Conservation (phyloP, 495 filamentous ascomycete species). For the Trichoderma reesei region DNA sequence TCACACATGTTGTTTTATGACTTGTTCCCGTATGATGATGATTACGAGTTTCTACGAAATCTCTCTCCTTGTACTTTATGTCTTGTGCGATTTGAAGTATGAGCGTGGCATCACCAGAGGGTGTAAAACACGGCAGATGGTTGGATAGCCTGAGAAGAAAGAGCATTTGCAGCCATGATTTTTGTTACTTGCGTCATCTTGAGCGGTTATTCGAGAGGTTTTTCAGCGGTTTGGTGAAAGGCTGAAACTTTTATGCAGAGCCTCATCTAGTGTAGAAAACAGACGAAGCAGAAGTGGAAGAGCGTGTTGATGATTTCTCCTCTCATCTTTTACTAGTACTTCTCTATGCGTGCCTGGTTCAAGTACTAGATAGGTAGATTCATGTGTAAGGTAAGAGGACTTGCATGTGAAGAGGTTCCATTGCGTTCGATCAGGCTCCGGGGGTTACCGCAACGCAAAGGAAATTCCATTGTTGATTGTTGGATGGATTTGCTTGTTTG, state of each 20-base stretch:
- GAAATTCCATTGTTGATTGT: too few species aligned
- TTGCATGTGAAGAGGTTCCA: too few species aligned
- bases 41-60: conserved; percentile 6
- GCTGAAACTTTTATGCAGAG: neutral
- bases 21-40: conserved; percentile 4
- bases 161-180: neutral
- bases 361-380: neutral
- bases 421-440: too few species aligned
- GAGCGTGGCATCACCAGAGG: neutral
- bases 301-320: neutral
- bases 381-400: too few species aligned
- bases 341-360: neutral
- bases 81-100: conserved; percentile 6
- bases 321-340: neutral
- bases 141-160: conserved; percentile 6
- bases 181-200: neutral
- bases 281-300: neutral
- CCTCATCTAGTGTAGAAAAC: neutral
- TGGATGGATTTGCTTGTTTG: too few species aligned
- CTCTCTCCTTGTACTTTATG: too few species aligned
- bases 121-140: neutral
- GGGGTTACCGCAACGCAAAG: too few species aligned
- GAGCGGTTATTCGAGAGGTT: too few species aligned
- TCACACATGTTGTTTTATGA: too few species aligned
- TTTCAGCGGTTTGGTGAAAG: neutral